phyloP scores from a whole-genome alignment of 306 rosid species.

The Quercus parvula region DNA sequence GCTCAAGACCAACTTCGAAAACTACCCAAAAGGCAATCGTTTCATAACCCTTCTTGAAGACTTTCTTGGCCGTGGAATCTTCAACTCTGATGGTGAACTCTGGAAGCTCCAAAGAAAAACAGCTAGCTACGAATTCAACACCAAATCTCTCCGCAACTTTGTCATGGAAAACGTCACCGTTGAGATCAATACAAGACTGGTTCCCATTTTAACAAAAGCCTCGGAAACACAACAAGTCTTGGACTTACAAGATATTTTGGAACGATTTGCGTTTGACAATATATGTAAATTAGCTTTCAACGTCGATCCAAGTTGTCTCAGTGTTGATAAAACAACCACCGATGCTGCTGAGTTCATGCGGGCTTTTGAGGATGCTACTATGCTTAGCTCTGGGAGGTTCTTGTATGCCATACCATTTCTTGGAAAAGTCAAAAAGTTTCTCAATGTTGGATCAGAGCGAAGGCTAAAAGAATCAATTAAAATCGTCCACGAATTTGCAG shows the following conservation, averaged over 20 bases:
- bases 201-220: no score
- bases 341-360: constrained; percentile 44
- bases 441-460: constrained; percentile 45
- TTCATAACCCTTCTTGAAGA: constrained; percentile 39
- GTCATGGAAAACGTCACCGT: no score
- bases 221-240: constrained; percentile 12
- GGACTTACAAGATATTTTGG: constrained; percentile 58
- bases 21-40: constrained; percentile 64
- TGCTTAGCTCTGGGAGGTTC: constrained; percentile 43
- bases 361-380: constrained; percentile 62
- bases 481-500: constrained; percentile 36
- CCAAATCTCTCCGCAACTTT: no score
- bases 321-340: constrained; percentile 26
- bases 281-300: constrained; percentile 61
- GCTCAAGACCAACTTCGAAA: constrained; percentile 43
- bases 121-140: no score
- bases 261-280: constrained; percentile 73
- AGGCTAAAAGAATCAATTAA: no score
- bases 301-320: constrained; percentile 57
- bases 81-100: constrained; percentile 29
- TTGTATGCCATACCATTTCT: constrained; percentile 6
- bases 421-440: constrained; percentile 28
- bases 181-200: no score
- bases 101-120: no score
- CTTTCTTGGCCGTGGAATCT: constrained; percentile 68